Evolutionary conservation across 1,284 basidiomycete genomes (phyloP).

Genomic region (Gomphus bonarii): DNA sequence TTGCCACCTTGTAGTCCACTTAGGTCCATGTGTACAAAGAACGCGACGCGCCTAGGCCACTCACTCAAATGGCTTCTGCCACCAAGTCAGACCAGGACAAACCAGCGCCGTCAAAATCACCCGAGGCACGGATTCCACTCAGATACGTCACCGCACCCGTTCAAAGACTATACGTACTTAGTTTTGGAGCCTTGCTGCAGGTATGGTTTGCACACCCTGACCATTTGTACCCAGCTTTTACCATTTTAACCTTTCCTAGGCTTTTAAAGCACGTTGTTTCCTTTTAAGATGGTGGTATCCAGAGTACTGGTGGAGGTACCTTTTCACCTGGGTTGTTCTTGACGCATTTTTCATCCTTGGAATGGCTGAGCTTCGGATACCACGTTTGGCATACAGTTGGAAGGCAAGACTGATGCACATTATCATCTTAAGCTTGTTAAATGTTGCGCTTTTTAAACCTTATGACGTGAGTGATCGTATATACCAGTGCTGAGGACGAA

Average conservation of each 20-base stretch:
- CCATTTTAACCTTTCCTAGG: constrained; percentile 26
- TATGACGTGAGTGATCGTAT: constrained; percentile 18
- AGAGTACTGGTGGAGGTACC: constrained; percentile 20
- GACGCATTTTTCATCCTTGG: constrained; percentile 53
- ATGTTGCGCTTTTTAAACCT: constrained; percentile 61
- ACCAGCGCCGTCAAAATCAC: not conserved
- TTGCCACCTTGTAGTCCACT: too few species aligned
- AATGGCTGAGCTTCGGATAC: constrained; percentile 65
- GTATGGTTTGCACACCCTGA: constrained; percentile 21
- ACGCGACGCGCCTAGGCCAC: constrained; percentile 6
- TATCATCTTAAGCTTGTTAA: constrained; percentile 43
- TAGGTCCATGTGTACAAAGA: not conserved
- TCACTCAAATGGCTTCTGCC: not conserved
- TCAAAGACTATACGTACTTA: constrained; percentile 38
- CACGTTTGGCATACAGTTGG: constrained; percentile 60
- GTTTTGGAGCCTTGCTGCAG: constrained; percentile 33
- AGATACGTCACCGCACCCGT: constrained; percentile 23
- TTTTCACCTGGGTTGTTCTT: constrained; percentile 61
- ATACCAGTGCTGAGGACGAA: not conserved
- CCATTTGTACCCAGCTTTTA: constrained; percentile 2
- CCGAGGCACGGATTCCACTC: constrained; percentile 2
- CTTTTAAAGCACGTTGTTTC: constrained; percentile 52
- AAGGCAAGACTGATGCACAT: constrained; percentile 53
- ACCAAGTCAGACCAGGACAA: constrained; percentile 1
- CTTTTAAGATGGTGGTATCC: constrained; percentile 27